Conservation (phyloP, 2,329 filamentous ascomycete species). For the Pestalotiopsis sp. region DNA sequence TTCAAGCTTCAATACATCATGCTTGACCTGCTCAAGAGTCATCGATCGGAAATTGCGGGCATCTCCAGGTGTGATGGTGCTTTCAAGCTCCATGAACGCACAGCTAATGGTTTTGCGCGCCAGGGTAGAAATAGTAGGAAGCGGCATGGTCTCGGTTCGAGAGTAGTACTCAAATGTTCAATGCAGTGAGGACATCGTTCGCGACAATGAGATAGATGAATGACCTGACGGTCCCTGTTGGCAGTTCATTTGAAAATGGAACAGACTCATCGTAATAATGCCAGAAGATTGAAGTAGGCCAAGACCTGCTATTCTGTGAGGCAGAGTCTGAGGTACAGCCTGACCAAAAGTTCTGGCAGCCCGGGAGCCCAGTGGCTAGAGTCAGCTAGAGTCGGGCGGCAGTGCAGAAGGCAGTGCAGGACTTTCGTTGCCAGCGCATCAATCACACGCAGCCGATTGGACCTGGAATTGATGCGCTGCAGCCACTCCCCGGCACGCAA, state of each 20-base stretch:
- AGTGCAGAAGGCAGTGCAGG: neutral
- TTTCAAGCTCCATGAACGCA: constrained; percentile 1
- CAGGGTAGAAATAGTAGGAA: neutral
- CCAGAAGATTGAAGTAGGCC: neutral
- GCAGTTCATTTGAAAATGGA: neutral
- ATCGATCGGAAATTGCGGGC: neutral
- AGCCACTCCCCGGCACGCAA: neutral
- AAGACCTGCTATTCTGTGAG: no score
- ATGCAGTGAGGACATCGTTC: neutral
- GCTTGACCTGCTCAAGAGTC: neutral
- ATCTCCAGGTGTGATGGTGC: neutral
- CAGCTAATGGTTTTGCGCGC: neutral
- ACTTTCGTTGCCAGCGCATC: neutral
- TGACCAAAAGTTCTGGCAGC: neutral
- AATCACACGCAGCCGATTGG: neutral
- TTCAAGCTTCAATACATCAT: neutral
- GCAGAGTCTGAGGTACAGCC: no score
- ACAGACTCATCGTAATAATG: neutral
- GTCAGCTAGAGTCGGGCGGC: no score
- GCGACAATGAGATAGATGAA: no score
- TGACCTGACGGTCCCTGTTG: no score
- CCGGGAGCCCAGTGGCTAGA: no score
- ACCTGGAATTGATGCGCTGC: neutral
- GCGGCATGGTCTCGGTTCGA: neutral
- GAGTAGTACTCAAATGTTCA: neutral